Evolutionary conservation across 345 rosid genomes (phyloP).

Genomic region (Toxicodendron radicans): DNA sequence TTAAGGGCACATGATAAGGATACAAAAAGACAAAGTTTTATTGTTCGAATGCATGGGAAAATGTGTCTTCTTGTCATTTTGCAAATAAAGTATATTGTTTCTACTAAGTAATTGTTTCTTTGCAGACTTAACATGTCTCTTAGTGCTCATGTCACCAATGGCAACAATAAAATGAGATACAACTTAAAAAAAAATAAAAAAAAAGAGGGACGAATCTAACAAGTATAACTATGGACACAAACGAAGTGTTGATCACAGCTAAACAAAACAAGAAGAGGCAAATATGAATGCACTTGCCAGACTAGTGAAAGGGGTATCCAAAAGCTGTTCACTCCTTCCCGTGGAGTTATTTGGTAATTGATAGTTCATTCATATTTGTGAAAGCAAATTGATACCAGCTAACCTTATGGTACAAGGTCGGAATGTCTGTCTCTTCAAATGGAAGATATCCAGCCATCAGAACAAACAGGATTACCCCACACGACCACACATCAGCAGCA

Average conservation of each 20-base stretch:
- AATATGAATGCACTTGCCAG: no score
- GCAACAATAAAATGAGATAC: no score
- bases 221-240: neutral
- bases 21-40: no score
- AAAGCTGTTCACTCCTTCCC: neutral
- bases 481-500: constrained; percentile 94
- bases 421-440: constrained; percentile 75
- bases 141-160: no score
- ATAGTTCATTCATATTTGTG: constrained; percentile 7
- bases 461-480: constrained; percentile 89
- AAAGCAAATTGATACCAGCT: constrained; percentile 19
- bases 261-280: neutral
- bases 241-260: neutral
- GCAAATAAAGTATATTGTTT: no score
- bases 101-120: no score
- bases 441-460: constrained; percentile 90
- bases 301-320: neutral
- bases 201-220: neutral
- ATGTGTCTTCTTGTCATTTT: no score
- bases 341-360: constrained; percentile 2
- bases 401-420: constrained; percentile 72
- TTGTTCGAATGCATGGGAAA: no score
- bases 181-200: neutral
- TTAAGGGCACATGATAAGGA: no score
- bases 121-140: no score